A percentile compares a stretch with the other conserved stretches of the same genome.
Evolutionary conservation across 768 basidiomycete species (phyloP).

Genomic region (Brasilioporus rufonigricans): DNA sequence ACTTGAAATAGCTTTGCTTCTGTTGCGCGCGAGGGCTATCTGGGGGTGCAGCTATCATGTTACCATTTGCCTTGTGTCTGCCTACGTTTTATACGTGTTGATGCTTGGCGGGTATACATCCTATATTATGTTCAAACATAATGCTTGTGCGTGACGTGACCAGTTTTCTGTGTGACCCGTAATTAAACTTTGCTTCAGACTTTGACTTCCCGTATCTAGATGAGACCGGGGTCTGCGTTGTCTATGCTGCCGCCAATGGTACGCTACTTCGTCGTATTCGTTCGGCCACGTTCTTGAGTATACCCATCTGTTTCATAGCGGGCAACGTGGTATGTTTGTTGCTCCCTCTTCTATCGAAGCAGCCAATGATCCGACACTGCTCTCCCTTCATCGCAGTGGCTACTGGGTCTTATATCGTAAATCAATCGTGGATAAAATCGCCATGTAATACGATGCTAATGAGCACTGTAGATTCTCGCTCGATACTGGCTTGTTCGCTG

Average conservation of each 20-base stretch:
- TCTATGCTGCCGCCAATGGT: not conserved
- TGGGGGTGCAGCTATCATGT: conserved; percentile 11
- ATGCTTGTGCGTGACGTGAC: not conserved
- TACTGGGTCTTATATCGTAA: conserved; percentile 3
- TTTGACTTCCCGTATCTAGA: not conserved
- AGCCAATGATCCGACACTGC: not conserved
- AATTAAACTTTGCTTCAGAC: not conserved
- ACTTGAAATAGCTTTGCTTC: conserved; percentile 10
- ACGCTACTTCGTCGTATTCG: not conserved
- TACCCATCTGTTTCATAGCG: not conserved
- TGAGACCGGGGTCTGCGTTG: not conserved
- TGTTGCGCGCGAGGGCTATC: conserved; percentile 19
- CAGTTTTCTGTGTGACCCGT: not conserved
- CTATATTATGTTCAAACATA: not conserved
- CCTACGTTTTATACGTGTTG: conserved; percentile 13
- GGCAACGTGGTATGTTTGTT: not conserved
- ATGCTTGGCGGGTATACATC: not conserved
- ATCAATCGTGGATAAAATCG: not conserved
- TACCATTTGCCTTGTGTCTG: conserved; percentile 1
- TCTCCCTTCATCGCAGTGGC: conserved; percentile 5
- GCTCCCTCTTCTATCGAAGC: not conserved
- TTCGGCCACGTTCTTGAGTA: not conserved
- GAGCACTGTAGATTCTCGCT: not conserved
- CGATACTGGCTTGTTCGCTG: not conserved
- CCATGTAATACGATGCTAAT: not conserved